phyloP scores from a whole-genome alignment of 1,284 basidiomycete species.

The Coniferiporia weirii region DNA sequence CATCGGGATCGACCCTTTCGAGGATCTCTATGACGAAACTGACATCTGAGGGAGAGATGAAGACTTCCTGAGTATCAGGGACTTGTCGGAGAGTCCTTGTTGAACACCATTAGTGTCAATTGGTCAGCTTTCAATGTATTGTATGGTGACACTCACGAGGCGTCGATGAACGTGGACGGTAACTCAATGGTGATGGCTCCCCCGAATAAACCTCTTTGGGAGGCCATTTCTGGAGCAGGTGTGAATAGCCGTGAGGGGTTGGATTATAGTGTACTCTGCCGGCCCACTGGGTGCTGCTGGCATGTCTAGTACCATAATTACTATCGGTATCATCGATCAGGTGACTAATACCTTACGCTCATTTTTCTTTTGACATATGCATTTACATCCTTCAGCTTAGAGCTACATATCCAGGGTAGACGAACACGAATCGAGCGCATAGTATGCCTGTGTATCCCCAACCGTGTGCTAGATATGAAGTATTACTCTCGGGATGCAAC shows the following conservation, averaged over 20 bases:
- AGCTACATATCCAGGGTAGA: no score
- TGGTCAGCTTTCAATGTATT: background rate
- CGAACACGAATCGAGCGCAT: no score
- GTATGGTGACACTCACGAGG: slow-evolving; percentile 60
- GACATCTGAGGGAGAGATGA: slow-evolving; percentile 65
- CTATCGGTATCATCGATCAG: no score
- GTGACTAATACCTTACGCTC: no score
- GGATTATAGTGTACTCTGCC: no score
- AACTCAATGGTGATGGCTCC: slow-evolving; percentile 76
- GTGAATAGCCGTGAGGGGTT: background rate
- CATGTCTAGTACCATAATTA: no score
- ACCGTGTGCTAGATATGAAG: no score
- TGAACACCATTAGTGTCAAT: slow-evolving; percentile 10
- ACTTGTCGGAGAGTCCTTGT: slow-evolving; percentile 84
- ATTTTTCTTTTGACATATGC: no score
- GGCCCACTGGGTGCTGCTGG: no score
- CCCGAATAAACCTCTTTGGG: slow-evolving; percentile 50
- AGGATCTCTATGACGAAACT: slow-evolving; percentile 88
- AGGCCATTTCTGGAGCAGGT: slow-evolving; percentile 20
- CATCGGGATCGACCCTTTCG: slow-evolving; percentile 58
- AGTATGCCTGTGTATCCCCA: no score
- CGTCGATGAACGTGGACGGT: slow-evolving; percentile 68
- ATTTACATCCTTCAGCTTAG: no score
- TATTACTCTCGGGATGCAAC: no score
- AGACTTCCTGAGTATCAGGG: slow-evolving; percentile 97